These are phyloP conservation scores for Populus tremula DNA, from an alignment of 345 rosid genomes.

Conservation along the genomic window DNA sequence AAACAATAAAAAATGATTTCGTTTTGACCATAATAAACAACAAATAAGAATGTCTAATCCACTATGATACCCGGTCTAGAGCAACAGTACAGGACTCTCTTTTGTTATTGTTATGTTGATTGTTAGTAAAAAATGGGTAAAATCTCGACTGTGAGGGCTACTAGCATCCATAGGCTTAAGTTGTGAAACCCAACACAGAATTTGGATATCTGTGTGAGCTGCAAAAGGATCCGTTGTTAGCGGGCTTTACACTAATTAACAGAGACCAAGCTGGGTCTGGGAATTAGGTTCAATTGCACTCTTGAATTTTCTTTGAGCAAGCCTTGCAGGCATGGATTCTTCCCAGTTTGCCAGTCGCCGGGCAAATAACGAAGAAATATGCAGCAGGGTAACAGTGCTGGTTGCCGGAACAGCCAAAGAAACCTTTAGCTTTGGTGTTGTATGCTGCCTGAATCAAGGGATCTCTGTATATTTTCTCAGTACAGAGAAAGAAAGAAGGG, in stretches of 20 bases:
- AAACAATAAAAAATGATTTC: too few species aligned
- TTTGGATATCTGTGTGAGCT: background rate
- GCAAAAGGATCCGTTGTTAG: background rate
- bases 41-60: too few species aligned
- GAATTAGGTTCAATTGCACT: too few species aligned
- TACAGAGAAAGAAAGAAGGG: background rate
- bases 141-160: background rate
- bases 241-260: background rate
- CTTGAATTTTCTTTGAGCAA: too few species aligned
- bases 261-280: too few species aligned
- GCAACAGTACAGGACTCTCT: too few species aligned
- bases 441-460: constrained; percentile 9
- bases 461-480: background rate
- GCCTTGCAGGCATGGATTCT: background rate
- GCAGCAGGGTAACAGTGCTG: background rate
- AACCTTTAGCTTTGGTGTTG: background rate
- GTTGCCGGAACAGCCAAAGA: background rate
- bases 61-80: too few species aligned
- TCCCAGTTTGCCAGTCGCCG: background rate
- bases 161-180: background rate
- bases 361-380: background rate
- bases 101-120: too few species aligned
- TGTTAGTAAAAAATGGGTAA: background rate
- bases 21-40: too few species aligned
- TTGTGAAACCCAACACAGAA: background rate